phyloP scores from a whole-genome alignment of 169 alveolate genomes.

The Eimeria zaria region DNA sequence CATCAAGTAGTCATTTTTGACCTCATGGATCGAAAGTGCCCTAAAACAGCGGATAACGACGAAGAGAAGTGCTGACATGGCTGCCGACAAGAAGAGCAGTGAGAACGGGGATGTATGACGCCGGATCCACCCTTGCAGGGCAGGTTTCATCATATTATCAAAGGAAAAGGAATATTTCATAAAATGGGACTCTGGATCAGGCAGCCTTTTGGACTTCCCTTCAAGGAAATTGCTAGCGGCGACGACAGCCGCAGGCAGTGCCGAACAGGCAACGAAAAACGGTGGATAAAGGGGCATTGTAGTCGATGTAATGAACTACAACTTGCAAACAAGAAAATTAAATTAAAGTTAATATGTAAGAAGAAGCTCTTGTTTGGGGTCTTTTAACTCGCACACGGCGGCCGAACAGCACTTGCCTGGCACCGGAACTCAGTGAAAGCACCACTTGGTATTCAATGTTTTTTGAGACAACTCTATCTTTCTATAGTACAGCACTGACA shows the following conservation, averaged over 20 bases:
- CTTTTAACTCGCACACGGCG: no score
- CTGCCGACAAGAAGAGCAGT: neutral
- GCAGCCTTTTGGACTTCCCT: neutral
- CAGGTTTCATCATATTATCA: neutral
- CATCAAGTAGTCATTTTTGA: neutral
- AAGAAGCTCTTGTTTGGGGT: no score
- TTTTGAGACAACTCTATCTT: no score
- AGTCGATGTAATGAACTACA: no score
- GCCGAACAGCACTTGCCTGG: no score
- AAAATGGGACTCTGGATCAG: neutral
- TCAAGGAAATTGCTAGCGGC: neutral
- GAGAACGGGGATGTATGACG: neutral
- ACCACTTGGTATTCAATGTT: no score
- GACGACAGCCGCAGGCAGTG: neutral
- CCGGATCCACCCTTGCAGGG: neutral
- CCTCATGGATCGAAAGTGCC: neutral
- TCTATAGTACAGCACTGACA: no score
- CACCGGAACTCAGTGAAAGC: no score
- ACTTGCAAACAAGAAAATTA: no score
- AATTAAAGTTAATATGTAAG: no score
- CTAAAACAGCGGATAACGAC: neutral
- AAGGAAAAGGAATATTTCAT: neutral
- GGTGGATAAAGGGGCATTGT: no score
- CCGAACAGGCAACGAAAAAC: neutral
- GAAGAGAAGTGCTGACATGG: neutral